Evolutionary conservation across 2,329 filamentous ascomycete genomes (phyloP), one percentile per base, ranked within the genome.

Genomic region (Fusarium xylarioides): DNA sequence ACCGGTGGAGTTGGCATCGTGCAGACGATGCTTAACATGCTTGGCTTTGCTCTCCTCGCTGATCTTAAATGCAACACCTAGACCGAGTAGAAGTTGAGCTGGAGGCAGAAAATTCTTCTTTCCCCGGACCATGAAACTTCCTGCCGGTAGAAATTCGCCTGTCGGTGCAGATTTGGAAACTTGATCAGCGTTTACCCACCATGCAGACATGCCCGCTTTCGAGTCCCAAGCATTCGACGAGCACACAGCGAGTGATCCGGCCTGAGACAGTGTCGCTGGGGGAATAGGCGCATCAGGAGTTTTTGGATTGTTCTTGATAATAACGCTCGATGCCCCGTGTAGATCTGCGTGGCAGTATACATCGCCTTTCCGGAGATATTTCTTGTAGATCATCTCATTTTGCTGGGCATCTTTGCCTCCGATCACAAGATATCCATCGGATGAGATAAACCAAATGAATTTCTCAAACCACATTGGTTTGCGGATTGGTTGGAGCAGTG

Each of bases 381-480:
- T 90, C 70, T 91, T 91, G 83, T 98, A 99, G n/a, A 99, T 85
- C 44, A 95, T 91, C 80, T 99, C 96, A 77, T 93, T 95, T 80
- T 99, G 96, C 76, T 94, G 92, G 4, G 91, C 89, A 83, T 99
- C 96, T 70, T 94, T 94, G 21, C 95, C 95, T 49, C 91, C 95
- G 21, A 99, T 87, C 2, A 98, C 93, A 11, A 99, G 87, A 80
- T 98, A 98, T 9, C 95, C 95, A 79, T 99, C 96, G 0, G 95
- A 97, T 2, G 95, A 98, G 75, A 98, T 89, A 83, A 99, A 99
- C 88, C 94, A 98, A 34, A 91, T 86, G 77, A 97, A 99, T 82
- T 99, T 99, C 79, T 99, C 96, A 75, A 98, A 99, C 96, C 96
- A 99, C 77, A 95, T 89, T 74, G 91, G 92, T 78, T 91, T 92